Evolutionary conservation across 306 rosid genomes (phyloP), one percentile per base, ranked within the genome.

Genomic region (Ochetophila trinervis): DNA sequence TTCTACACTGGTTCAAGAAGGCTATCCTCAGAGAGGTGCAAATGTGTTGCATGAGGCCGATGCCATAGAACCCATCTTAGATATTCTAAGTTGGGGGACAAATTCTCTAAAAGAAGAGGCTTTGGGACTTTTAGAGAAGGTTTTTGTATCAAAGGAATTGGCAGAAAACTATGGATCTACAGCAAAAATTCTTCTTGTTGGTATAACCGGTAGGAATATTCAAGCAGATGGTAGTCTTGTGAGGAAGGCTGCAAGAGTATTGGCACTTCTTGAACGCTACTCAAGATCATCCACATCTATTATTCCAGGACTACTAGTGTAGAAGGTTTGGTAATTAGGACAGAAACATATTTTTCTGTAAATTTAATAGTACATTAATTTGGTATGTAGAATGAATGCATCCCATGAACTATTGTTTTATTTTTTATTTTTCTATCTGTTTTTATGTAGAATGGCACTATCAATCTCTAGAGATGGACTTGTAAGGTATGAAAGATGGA

Each of bases 21-120:
- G 76, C 19, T 74, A 40, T 76, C 88, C 91, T 35, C 89, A 83
- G 19, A 80, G 85, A 55, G 97, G 95, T 3, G 91, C 88, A 54
- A 77, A 53, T 42, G 89, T 83, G 20, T 74, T 90, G 85, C 90
- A 78, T 53, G 80, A 78, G 14, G 68, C 69, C 3, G 80, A 67
- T 15, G 90, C 90, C 59, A 90, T 90, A 54, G 76, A 27, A 6
- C 87, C 87, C 17, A 34, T 71, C 15, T 52, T 90, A 61, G 86
- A 90, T n/a, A 79, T 81, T 67, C 61, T 90, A 79, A 74, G 49
- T n/a, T 87, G 96, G 96, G 95, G 95, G 37, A 63, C 85, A 23
- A 86, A 79, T 32, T 69, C 86, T 20, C 76, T 90, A 0, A 81
- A 83, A 74, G 91, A 85, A 24, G 91, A 87, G 65, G 85, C 88